These are phyloP conservation scores for Colletotrichum coccodes DNA, from an alignment of 2,329 filamentous ascomycete genomes.

Conservation along the genomic window DNA sequence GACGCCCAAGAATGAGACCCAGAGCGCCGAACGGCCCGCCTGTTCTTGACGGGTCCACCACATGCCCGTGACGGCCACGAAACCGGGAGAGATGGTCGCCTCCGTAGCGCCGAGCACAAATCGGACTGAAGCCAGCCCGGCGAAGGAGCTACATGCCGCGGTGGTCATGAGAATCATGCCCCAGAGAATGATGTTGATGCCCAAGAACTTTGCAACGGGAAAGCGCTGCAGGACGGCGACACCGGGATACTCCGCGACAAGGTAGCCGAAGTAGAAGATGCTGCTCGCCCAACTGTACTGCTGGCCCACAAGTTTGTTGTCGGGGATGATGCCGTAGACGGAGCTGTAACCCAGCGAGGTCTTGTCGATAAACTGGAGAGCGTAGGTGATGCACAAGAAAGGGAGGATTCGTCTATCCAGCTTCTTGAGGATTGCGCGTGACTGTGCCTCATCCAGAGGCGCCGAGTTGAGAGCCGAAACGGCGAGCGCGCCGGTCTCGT, in stretches of 20 bases:
- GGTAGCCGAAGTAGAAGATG: constrained; percentile 47
- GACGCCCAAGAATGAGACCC: constrained; percentile 50
- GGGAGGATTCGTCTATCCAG: constrained; percentile 24
- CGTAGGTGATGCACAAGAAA: constrained; percentile 42
- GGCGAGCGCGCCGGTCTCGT: constrained; percentile 22
- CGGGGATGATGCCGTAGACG: constrained; percentile 42
- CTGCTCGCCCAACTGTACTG: constrained; percentile 44
- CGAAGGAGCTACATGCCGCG: constrained; percentile 43
- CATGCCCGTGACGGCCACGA: constrained; percentile 49
- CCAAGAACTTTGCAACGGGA: constrained; percentile 41
- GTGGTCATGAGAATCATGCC: constrained; percentile 43
- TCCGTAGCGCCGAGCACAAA: constrained; percentile 51
- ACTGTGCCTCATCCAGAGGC: constrained; percentile 10
- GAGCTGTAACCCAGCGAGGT: constrained; percentile 39
- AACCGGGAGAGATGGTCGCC: constrained; percentile 44
- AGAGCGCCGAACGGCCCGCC: constrained; percentile 46
- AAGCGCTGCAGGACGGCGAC: constrained; percentile 42
- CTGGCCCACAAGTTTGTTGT: constrained; percentile 41
- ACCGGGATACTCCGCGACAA: constrained; percentile 43
- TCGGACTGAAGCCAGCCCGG: constrained; percentile 44
- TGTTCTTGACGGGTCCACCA: constrained; percentile 52
- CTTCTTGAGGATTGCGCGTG: constrained; percentile 6
- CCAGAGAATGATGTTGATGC: constrained; percentile 43
- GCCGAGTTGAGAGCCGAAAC: constrained; percentile 20
- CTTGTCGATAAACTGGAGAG: constrained; percentile 44